These are phyloP conservation scores for Lichenothelia convexa DNA, from an alignment of 495 filamentous ascomycete species.

Conservation along the genomic window DNA sequence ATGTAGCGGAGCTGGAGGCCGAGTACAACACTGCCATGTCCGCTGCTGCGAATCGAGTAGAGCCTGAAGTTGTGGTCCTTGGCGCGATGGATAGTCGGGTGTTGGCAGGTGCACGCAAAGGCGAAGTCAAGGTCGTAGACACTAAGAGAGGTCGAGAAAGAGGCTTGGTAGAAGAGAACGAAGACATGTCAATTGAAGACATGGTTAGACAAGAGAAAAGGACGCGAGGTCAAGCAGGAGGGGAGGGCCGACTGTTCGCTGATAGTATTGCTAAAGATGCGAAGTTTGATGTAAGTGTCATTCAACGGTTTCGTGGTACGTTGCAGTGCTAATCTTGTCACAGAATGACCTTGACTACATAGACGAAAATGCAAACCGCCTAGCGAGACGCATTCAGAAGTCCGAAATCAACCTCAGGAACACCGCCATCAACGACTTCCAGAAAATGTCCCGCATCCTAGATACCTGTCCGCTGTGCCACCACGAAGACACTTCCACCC, in stretches of 20 bases:
- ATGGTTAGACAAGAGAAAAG: conserved; percentile 89
- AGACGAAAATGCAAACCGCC: conserved; percentile 84
- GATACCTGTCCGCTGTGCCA: conserved; percentile 84
- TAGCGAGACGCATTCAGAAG: conserved; percentile 77
- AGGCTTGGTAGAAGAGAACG: conserved; percentile 69
- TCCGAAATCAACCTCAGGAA: conserved; percentile 81
- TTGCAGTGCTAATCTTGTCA: conserved; percentile 15
- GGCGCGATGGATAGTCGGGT: conserved; percentile 77
- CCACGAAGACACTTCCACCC: conserved; percentile 69
- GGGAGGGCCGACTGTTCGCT: conserved; percentile 65
- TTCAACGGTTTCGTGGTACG: not conserved
- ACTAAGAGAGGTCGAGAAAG: conserved; percentile 65
- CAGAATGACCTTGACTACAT: conserved; percentile 87
- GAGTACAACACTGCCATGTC: conserved; percentile 63
- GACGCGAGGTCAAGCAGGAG: conserved; percentile 58
- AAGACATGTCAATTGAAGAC: conserved; percentile 88
- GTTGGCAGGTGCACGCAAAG: conserved; percentile 52
- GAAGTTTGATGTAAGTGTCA: conserved; percentile 52
- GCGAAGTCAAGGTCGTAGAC: conserved; percentile 56
- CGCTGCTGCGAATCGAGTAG: conserved; percentile 35
- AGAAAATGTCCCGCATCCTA: conserved; percentile 73
- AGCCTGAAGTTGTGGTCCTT: conserved; percentile 56
- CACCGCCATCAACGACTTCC: conserved; percentile 70
- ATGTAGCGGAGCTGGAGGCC: conserved; percentile 61
- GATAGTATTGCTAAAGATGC: conserved; percentile 83